Evolutionary conservation across 768 basidiomycete species (phyloP).

Genomic region (Boletus subparvulus): DNA sequence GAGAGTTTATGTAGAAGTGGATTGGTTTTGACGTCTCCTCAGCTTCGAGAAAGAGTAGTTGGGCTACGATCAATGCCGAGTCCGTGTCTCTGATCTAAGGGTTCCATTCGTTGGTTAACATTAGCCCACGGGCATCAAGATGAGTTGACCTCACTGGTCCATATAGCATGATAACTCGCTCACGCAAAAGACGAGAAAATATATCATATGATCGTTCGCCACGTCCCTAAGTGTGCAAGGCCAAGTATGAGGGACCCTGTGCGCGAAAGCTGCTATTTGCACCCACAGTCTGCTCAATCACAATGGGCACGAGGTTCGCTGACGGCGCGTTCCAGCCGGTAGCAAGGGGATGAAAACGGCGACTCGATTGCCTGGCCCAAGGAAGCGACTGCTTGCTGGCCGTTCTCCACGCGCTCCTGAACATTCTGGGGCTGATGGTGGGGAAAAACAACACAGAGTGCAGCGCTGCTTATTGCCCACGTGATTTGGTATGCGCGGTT

Average conservation of each 20-base stretch:
- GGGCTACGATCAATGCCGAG: conserved; percentile 85
- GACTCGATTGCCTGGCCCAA: conserved; percentile 24
- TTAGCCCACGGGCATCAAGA: conserved; percentile 8
- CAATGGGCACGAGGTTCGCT: conserved; percentile 80
- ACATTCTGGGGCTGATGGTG: conserved; percentile 22
- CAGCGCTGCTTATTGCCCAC: conserved; percentile 16
- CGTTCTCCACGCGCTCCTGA: conserved; percentile 29
- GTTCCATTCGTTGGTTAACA: conserved; percentile 12
- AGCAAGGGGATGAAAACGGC: conserved; percentile 56
- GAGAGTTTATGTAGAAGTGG: conserved; percentile 95
- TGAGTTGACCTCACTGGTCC: conserved; percentile 66
- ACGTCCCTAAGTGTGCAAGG: conserved; percentile 53
- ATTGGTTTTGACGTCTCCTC: conserved; percentile 94
- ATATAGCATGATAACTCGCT: conserved; percentile 93
- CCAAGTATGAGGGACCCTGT: conserved; percentile 12
- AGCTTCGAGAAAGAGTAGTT: conserved; percentile 93
- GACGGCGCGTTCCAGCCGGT: conserved; percentile 46
- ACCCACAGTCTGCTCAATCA: conserved; percentile 87
- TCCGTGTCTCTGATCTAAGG: conserved; percentile 84
- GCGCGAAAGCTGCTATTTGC: conserved; percentile 3
- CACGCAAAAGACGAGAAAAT: conserved; percentile 88
- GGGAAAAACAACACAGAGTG: neutral
- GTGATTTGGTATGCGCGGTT: conserved; percentile 23
- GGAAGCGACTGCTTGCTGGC: conserved; percentile 17
- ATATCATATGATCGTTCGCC: conserved; percentile 94